Evolutionary conservation across 306 rosid genomes (phyloP).

Genomic region (Sechiopsis laciniata): DNA sequence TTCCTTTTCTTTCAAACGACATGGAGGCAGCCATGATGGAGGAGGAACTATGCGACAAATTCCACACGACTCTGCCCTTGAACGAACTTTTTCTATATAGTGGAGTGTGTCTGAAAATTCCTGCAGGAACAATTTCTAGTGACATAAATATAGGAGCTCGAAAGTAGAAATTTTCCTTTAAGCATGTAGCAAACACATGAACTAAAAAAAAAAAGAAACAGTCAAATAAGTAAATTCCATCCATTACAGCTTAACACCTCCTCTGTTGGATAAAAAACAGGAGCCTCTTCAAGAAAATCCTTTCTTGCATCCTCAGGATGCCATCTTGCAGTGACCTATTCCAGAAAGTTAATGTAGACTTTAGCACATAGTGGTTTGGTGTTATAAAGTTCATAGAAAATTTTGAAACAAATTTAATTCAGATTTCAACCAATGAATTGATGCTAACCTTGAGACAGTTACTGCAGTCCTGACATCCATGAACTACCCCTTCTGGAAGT

Average conservation of each 20-base stretch:
- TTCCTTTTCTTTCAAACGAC: conserved; percentile 35
- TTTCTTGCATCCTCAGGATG: conserved; percentile 57
- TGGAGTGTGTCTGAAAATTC: conserved; percentile 61
- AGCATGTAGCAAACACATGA: neutral
- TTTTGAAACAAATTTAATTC: conserved; percentile 21
- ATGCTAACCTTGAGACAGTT: conserved; percentile 51
- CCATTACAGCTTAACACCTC: conserved; percentile 47
- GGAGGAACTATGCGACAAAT: conserved; percentile 88
- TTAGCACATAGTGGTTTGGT: conserved; percentile 9
- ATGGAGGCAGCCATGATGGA: conserved; percentile 54
- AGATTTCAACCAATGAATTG: conserved; percentile 15
- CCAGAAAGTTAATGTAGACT: conserved; percentile 26
- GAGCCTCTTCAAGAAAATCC: conserved; percentile 54
- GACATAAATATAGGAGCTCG: conserved; percentile 18
- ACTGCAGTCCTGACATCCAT: conserved; percentile 58
- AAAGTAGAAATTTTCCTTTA: conserved; percentile 17
- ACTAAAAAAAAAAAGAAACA: conserved; percentile 19
- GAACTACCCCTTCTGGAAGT: conserved; percentile 54
- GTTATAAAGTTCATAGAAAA: conserved; percentile 18
- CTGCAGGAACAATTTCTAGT: conserved; percentile 37
- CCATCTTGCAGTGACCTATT: conserved; percentile 82
- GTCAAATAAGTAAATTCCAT: conserved; percentile 11
- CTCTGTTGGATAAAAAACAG: conserved; percentile 66
- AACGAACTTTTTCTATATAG: conserved; percentile 59
- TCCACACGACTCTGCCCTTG: conserved; percentile 60